Evolutionary conservation across 164 flowering plant species (phyloP).

Genomic region (Vitis riparia): DNA sequence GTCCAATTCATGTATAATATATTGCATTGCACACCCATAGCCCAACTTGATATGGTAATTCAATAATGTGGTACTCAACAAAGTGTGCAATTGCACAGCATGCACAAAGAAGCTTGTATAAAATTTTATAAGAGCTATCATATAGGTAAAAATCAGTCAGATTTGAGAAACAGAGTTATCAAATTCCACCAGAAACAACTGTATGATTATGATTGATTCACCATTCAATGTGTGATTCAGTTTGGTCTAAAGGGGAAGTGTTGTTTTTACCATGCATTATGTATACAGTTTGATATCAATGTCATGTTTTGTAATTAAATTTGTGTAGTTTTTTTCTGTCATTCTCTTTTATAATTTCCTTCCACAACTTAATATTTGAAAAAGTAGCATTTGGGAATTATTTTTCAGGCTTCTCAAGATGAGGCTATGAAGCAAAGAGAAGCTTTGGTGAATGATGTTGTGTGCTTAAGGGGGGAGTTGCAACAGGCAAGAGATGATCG

Average conservation of each 20-base stretch:
- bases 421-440: constrained; percentile 58
- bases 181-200: no score
- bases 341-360: not conserved
- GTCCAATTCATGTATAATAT: no score
- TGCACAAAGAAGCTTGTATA: no score
- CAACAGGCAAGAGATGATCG: constrained; percentile 63
- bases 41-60: no score
- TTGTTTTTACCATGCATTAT: constrained; percentile 1
- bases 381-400: not conserved
- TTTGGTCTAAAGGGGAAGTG: not conserved
- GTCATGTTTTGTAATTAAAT: not conserved
- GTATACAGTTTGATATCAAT: not conserved
- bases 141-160: no score
- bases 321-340: not conserved
- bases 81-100: no score
- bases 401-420: constrained; percentile 45
- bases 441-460: constrained; percentile 42
- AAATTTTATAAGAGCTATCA: no score
- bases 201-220: no score
- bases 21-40: no score
- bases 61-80: no score
- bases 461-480: constrained; percentile 44
- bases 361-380: not conserved
- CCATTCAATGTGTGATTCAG: no score
- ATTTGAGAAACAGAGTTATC: no score